phyloP scores from a whole-genome alignment of 1,284 basidiomycete genomes.

The Cryptococcus deneoformans region DNA sequence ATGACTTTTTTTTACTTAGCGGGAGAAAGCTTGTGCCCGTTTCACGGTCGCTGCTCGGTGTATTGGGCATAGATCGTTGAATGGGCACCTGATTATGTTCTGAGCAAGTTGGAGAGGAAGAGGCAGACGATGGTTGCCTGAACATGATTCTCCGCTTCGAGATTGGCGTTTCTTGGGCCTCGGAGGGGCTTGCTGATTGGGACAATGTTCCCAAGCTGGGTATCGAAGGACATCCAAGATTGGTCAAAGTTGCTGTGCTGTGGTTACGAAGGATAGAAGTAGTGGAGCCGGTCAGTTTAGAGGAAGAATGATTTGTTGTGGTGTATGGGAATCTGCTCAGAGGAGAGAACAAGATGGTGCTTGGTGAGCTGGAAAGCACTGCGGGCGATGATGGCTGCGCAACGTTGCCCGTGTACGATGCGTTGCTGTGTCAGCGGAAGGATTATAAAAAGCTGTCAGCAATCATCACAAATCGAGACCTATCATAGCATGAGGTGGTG shows the following conservation, averaged over 20 bases:
- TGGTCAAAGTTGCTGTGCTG: neutral
- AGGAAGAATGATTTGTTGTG: neutral
- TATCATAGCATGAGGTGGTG: no score
- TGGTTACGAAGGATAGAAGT: neutral
- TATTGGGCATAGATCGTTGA: no score
- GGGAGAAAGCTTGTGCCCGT: neutral
- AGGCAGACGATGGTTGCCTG: no score
- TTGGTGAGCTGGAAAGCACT: neutral
- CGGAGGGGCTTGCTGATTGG: no score
- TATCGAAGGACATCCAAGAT: neutral
- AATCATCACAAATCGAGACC: no score
- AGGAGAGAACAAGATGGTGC: neutral
- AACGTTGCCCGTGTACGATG: neutral
- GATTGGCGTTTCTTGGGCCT: no score
- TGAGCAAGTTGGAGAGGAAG: no score
- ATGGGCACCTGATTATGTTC: no score
- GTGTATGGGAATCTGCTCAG: slow-evolving; percentile 3
- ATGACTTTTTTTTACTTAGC: slow-evolving; percentile 10
- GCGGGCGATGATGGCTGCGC: neutral
- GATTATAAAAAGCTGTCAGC: no score
- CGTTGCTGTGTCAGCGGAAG: no score
- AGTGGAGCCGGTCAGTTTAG: slow-evolving; percentile 1
- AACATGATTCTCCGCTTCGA: no score
- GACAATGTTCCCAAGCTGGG: neutral
- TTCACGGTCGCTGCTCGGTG: neutral